Evolutionary conservation across 345 rosid genomes (phyloP).

Genomic region (Tarenaya hassleriana): DNA sequence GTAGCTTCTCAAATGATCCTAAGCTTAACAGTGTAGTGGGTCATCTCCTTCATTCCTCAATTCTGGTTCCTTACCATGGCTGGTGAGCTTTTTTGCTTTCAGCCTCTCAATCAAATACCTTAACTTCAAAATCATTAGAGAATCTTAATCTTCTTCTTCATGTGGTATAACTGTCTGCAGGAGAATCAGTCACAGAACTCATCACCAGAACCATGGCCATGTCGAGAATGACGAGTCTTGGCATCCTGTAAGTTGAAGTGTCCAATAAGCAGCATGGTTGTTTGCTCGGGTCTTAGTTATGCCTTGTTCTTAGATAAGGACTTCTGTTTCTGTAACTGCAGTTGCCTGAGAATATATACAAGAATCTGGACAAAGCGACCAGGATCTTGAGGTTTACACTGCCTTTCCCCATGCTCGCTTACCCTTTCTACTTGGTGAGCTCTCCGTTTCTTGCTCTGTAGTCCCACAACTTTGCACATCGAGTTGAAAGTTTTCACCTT

Average conservation of each 20-base stretch:
- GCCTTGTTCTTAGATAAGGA: constrained; percentile 2
- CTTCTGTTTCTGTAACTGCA: constrained; percentile 24
- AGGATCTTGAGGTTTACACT: constrained; percentile 55
- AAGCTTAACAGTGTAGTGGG: constrained; percentile 71
- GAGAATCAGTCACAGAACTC: constrained; percentile 97
- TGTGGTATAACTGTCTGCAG: constrained; percentile 28
- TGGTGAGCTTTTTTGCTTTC: constrained; percentile 55
- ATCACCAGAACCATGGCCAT: constrained; percentile 93
- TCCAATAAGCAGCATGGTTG: neutral
- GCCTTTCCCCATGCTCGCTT: constrained; percentile 91
- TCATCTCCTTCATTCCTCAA: constrained; percentile 83
- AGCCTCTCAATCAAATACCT: neutral
- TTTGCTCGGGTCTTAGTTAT: neutral
- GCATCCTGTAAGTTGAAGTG: constrained; percentile 53
- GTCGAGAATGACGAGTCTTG: constrained; percentile 96
- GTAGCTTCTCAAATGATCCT: constrained; percentile 73
- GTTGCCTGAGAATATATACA: constrained; percentile 72
- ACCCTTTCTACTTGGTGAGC: constrained; percentile 83
- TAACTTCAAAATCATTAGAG: neutral
- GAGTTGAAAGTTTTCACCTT: constrained; percentile 8
- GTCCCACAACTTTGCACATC: constrained; percentile 14
- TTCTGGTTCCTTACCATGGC: constrained; percentile 92
- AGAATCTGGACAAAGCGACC: constrained; percentile 38
- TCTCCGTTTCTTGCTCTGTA: constrained; percentile 12
- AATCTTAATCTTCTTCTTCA: constrained; percentile 8